These are phyloP conservation scores for Penstemon newberryi DNA, from an alignment of 257 asterid genomes.

Conservation along the genomic window DNA sequence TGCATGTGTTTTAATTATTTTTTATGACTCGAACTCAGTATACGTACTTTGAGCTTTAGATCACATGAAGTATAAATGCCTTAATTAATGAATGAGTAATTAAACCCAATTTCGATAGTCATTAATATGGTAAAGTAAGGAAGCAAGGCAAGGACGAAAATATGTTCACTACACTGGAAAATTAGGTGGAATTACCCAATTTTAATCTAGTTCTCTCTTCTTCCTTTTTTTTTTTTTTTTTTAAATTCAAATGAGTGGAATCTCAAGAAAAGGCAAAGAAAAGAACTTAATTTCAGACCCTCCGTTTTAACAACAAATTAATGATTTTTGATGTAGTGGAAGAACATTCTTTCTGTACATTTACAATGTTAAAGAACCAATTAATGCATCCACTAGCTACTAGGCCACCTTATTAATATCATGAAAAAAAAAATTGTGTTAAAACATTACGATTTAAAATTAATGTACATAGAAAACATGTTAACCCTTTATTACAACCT, in stretches of 20 bases:
- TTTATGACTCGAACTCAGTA: too few relatives aligned
- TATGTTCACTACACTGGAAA: conserved; percentile 16
- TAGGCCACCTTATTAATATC: too few relatives aligned
- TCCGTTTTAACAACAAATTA: conserved; percentile 18
- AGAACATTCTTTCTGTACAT: conserved; percentile 20
- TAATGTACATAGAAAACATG: too few relatives aligned
- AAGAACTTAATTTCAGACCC: conserved; percentile 22
- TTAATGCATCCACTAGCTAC: too few relatives aligned
- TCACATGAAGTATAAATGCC: too few relatives aligned
- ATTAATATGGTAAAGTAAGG: background rate
- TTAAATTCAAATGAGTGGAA: conserved; percentile 2
- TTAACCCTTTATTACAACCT: too few relatives aligned
- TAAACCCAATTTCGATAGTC: background rate
- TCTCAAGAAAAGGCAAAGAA: background rate
- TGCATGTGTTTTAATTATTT: too few relatives aligned
- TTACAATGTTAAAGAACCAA: too few relatives aligned
- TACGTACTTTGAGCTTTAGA: too few relatives aligned
- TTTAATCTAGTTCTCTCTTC: background rate
- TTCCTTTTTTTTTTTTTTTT: background rate
- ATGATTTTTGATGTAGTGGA: conserved; percentile 2
- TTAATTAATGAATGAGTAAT: background rate
- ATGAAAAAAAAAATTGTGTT: too few relatives aligned
- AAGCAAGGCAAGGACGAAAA: conserved; percentile 11
- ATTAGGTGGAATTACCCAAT: conserved; percentile 5
- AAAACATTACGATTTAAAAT: too few relatives aligned